Conservation (phyloP, 768 basidiomycete species). For the Kwoniella dejecticola region DNA sequence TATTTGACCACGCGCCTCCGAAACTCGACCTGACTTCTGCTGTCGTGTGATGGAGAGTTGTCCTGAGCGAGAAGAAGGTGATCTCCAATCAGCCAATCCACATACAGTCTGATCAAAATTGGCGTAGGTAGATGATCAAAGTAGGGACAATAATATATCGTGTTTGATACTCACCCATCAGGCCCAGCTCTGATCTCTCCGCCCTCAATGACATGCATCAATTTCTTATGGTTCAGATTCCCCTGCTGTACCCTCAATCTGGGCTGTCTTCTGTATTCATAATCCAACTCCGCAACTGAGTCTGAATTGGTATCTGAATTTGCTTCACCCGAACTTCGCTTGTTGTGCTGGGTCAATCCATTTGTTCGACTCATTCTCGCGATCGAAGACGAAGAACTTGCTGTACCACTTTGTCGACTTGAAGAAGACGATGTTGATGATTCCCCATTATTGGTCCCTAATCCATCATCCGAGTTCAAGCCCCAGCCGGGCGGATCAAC, state of each 20-base stretch:
- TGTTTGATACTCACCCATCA: constrained; percentile 65
- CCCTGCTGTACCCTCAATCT: constrained; percentile 71
- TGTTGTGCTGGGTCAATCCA: too few species aligned
- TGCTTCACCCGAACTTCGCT: background rate
- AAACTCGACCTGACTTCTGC: constrained; percentile 84
- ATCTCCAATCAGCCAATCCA: too few species aligned
- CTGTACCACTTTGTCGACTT: too few species aligned
- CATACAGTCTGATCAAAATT: too few species aligned
- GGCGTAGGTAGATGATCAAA: too few species aligned
- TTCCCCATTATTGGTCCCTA: background rate
- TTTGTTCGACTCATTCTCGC: too few species aligned
- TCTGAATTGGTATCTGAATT: background rate
- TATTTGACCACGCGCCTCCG: constrained; percentile 84
- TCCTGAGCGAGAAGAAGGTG: constrained; percentile 15
- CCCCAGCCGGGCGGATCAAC: constrained; percentile 80
- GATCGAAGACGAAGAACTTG: too few species aligned
- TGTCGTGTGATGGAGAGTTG: constrained; percentile 73
- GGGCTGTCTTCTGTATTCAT: constrained; percentile 28
- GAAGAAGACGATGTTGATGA: background rate
- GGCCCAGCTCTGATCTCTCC: constrained; percentile 69
- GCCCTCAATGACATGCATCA: constrained; percentile 88
- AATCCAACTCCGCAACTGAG: background rate
- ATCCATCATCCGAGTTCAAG: too few species aligned
- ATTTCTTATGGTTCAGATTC: constrained; percentile 91
- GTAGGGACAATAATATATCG: background rate